These are phyloP conservation scores for Arabidopsis lyrata DNA, from an alignment of 441 rosid genomes.

Conservation along the genomic window DNA sequence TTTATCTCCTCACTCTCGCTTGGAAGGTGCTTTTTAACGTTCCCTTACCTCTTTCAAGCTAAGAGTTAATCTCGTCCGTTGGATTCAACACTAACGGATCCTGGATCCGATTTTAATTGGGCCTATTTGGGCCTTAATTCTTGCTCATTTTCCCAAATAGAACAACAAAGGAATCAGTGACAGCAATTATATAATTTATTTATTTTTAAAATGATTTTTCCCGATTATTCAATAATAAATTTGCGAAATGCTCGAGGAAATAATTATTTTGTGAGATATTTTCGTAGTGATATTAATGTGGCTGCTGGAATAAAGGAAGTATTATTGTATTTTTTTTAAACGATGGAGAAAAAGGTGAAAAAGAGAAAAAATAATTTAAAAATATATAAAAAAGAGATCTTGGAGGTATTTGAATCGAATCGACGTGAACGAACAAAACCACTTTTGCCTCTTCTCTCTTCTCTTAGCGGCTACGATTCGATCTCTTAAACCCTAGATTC, in stretches of 20 bases:
- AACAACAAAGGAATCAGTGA: not conserved
- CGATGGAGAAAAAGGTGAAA: too few species aligned
- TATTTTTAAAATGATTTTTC: too few species aligned
- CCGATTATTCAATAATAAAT: too few species aligned
- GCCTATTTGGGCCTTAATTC: constrained; percentile 4
- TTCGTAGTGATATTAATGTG: not conserved
- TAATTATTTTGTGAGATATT: not conserved
- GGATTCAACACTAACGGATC: constrained; percentile 20
- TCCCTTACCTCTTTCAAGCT: constrained; percentile 49
- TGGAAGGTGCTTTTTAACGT: not conserved
- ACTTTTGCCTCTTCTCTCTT: constrained; percentile 48
- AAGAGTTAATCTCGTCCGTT: constrained; percentile 37
- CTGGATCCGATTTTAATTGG: not conserved
- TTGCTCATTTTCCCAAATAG: not conserved
- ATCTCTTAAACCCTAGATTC: constrained; percentile 49
- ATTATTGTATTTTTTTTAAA: not conserved
- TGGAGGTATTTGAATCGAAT: constrained; percentile 56
- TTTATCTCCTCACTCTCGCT: constrained; percentile 36
- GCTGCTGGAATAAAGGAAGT: not conserved
- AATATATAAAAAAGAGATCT: constrained; percentile 41
- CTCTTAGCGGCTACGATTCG: constrained; percentile 26
- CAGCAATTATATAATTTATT: not conserved
- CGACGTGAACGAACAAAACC: constrained; percentile 49
- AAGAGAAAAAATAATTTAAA: not conserved
- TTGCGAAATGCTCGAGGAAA: too few species aligned